Evolutionary conservation across 169 alveolate genomes (phyloP), one percentile per base, ranked within the genome.

Genomic region (Theileria luwenshuni): DNA sequence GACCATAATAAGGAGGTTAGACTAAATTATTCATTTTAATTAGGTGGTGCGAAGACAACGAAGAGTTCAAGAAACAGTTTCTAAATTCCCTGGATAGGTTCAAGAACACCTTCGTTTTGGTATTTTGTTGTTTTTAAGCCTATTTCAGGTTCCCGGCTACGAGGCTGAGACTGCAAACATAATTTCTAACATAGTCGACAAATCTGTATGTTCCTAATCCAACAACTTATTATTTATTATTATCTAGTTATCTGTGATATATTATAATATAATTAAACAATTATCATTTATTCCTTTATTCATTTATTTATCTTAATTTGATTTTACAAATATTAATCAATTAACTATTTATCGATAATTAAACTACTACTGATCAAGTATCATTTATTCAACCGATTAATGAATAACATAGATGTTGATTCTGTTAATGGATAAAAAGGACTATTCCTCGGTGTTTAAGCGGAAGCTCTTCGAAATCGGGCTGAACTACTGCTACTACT

Each of bases 41-140:
- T 59, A 77, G 86, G 45, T 79, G 86, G 86, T 79, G 64, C 28
- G 52, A 71, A 30, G 76, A 71, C 25, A 79, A 69, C 35, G 52
- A 67, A 7, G 86, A 60, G 52, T 79, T 60, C 43, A 25, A 48
- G 0, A 47, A 59, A 21, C n/a, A 38, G 8, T 43, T 70, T 5
- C 2, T 42, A 19, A 49, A 65, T 8, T 41, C 69, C 19, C 49
- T 79, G 30, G 61, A 69, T 28, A 72, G 64, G 63, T 30, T 70
- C 71, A 71, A 63, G 30, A 59, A 12, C 51, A 79, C 76, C 23
- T 79, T 79, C 48, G 86, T 79, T 2, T 21, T 79, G 69, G 86
- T 76, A 68, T 15, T 56, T 54, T 49, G 10, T 49, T 5, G 19
- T 2, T 3, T 10, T 25, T 32, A 45, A n/a, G n/a, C 8, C 21